Base-by-base conservation (phyloP, 1,284 basidiomycete species). In the Gymnopus androsaceus region DNA sequence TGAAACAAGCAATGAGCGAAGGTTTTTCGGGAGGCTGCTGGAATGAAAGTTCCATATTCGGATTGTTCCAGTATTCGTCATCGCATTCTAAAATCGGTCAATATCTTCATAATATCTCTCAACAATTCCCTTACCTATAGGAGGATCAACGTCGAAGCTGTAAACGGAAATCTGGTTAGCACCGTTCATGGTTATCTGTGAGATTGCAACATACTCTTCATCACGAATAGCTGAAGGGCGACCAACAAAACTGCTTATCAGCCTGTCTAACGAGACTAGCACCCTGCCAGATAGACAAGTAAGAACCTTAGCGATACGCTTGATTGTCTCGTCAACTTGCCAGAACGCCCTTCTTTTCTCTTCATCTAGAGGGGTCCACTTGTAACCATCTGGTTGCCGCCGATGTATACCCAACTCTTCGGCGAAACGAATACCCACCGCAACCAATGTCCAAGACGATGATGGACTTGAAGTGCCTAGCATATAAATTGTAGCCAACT, bases 331-430 rank as follows among this genome's bases (percentile, higher is more conserved):
- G n/a, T n/a, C n/a, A n/a, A n/a, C n/a, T n/a, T n/a, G n/a, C n/a
- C 89, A 92, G 69, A 93, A 93, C 3, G 83, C 83, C 1, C 90
- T 81, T 63, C 85, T 87, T 74, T 81, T 83, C 28, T 86, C 67
- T 59, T 90, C 87, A 54, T 81, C 74, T 54, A 87, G 75, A 0
- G 73, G 64, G 3, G 74, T 78, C 4, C 66, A 64, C 42, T 63
- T 70, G 15, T 66, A 62, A 14, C 66, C 61, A 17, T 72, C 72
- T 1, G 71, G 65, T 61, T 77, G 78, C 14, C 76, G 72, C 33
- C 82, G 73, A 63, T 85, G 83, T 21, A 76, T 73, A 7, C 83
- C 77, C 7, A 70, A 67, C 55, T 78, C 77, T 58, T 72, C 66
- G 0, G 73, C 72, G 21, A 72, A 64, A 14, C 23, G 17, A 14